phyloP scores from a whole-genome alignment of 1,284 basidiomycete species.

The Dichomitus squalens region DNA sequence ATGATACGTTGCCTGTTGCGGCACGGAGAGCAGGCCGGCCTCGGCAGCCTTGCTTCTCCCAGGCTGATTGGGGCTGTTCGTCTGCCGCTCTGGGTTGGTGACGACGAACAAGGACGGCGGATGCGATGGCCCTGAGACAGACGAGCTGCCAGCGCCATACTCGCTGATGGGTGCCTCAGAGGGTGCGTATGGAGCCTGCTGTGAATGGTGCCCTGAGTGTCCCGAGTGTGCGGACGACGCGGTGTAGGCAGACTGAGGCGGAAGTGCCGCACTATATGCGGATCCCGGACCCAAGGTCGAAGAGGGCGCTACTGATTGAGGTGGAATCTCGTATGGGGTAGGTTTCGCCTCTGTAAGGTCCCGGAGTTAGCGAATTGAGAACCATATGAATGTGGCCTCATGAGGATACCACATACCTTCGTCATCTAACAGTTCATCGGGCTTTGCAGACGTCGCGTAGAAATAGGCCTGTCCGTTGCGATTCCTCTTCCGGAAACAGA shows the following conservation, averaged over 20 bases:
- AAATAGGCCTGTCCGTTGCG: conserved; percentile 12
- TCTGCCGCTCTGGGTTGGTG: background rate
- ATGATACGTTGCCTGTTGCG: conserved; percentile 15
- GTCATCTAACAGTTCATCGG: conserved; percentile 13
- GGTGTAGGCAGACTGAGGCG: background rate
- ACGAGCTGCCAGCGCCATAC: conserved; percentile 7
- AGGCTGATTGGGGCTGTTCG: conserved; percentile 16
- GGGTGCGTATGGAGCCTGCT: conserved; percentile 1
- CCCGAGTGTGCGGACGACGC: too few species aligned
- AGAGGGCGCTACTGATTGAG: background rate
- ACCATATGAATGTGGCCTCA: background rate
- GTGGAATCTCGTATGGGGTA: conserved; percentile 6
- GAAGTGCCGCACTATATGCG: background rate
- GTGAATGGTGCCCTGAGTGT: conserved; percentile 7
- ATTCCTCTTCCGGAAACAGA: conserved; percentile 12
- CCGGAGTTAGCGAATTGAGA: background rate
- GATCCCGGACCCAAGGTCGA: background rate
- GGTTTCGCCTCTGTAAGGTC: conserved; percentile 10
- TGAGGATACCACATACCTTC: conserved; percentile 1
- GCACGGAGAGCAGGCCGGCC: conserved; percentile 19
- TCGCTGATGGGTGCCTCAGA: conserved; percentile 16
- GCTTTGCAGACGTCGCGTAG: conserved; percentile 11
- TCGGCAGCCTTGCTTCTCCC: conserved; percentile 20
- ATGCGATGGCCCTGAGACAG: background rate
- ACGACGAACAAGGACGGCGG: background rate